Evolutionary conservation across 805 yeast genomes (phyloP).

Genomic region (Hanseniaspora singularis): DNA sequence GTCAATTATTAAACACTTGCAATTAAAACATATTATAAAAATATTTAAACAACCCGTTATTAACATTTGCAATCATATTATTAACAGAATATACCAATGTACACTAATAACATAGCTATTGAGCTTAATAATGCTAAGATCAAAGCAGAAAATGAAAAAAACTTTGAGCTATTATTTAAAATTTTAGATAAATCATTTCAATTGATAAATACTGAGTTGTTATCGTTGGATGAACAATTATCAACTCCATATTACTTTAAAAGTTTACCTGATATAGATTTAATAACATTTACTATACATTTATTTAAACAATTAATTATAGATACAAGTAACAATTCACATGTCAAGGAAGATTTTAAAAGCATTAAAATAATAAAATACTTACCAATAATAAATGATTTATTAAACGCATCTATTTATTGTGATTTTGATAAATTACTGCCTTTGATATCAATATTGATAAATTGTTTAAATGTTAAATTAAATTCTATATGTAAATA

Average conservation of each 20-base stretch:
- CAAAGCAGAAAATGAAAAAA: constrained; percentile 2
- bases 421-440: not conserved
- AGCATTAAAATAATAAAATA: constrained; percentile 11
- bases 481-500: not conserved
- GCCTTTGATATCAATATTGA: constrained; percentile 1
- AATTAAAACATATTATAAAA: no score
- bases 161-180: constrained; percentile 13
- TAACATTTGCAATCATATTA: no score
- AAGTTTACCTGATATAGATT: constrained; percentile 6
- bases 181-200: constrained; percentile 14
- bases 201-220: constrained; percentile 9
- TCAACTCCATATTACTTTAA: constrained; percentile 11
- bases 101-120: not conserved
- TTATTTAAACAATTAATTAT: constrained; percentile 7
- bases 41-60: no score
- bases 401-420: constrained; percentile 4
- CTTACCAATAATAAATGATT: constrained; percentile 12
- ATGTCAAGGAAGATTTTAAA: constrained; percentile 6
- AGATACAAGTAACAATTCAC: constrained; percentile 4
- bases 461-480: constrained; percentile 1
- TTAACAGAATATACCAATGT: not conserved
- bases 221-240: constrained; percentile 12
- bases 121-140: constrained; percentile 10
- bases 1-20: no score
- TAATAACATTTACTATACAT: constrained; percentile 2